Percentiles rank a stretch among this genome's conserved stretches.
phyloP scores from a whole-genome alignment of 805 yeast species.

The Cyberlindnera suaveolens region DNA sequence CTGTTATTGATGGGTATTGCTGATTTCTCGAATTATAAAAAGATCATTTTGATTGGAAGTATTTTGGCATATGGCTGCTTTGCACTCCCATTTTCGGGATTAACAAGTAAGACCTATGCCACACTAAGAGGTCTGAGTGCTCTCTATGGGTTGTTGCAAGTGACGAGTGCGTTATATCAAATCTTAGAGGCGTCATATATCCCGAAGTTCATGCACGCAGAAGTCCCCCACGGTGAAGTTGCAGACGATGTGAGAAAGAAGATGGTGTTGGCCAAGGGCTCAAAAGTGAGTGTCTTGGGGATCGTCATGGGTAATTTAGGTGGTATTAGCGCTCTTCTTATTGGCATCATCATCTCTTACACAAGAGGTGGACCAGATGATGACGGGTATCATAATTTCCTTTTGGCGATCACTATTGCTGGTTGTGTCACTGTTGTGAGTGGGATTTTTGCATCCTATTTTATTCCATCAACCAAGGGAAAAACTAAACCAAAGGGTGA shows the following conservation, averaged over 20 bases:
- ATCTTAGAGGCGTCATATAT: slow-evolving; percentile 35
- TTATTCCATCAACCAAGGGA: slow-evolving; percentile 28
- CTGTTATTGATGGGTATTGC: slow-evolving; percentile 34
- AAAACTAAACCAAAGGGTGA: slow-evolving; percentile 25
- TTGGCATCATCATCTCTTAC: slow-evolving; percentile 33
- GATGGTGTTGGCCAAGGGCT: slow-evolving; percentile 27
- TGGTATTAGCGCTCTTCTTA: slow-evolving; percentile 30
- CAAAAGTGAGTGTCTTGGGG: slow-evolving; percentile 33
- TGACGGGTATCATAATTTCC: slow-evolving; percentile 28
- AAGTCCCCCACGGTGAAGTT: neutral
- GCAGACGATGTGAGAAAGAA: slow-evolving; percentile 24
- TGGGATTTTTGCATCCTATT: slow-evolving; percentile 23
- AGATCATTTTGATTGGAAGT: slow-evolving; percentile 28
- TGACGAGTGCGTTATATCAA: slow-evolving; percentile 29
- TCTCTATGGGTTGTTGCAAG: slow-evolving; percentile 27
- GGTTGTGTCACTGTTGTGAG: slow-evolving; percentile 30
- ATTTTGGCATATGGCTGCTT: slow-evolving; percentile 28
- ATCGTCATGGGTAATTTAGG: slow-evolving; percentile 31
- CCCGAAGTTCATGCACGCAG: slow-evolving; percentile 34
- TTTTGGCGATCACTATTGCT: slow-evolving; percentile 35
- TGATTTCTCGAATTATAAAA: slow-evolving; percentile 33
- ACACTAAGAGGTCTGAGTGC: slow-evolving; percentile 25
- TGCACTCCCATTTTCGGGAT: slow-evolving; percentile 32
- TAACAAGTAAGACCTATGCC: slow-evolving; percentile 19
- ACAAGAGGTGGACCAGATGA: slow-evolving; percentile 22